phyloP scores from a whole-genome alignment of 306 rosid species.

The Crotalaria pallida region DNA sequence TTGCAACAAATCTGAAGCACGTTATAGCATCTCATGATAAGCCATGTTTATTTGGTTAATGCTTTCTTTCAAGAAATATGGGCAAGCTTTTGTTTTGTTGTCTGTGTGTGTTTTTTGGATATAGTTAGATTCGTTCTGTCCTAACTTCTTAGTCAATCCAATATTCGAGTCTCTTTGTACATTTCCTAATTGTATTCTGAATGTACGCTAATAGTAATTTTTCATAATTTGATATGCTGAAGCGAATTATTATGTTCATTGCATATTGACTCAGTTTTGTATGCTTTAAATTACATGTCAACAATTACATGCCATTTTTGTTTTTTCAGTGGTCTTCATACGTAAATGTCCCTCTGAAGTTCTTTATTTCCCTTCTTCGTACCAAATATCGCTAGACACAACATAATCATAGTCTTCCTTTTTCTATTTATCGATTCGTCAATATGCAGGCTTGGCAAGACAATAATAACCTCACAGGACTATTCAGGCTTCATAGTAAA shows the following conservation, averaged over 20 bases:
- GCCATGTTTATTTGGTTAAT: background rate
- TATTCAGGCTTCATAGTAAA: conserved; percentile 85
- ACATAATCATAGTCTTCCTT: background rate
- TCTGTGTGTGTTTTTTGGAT: too few relatives aligned
- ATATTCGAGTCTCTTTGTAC: background rate
- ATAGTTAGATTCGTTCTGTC: background rate
- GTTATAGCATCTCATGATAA: background rate
- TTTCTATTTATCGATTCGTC: too few relatives aligned
- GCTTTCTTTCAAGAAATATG: background rate
- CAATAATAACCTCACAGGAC: conserved; percentile 55
- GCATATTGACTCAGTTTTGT: background rate
- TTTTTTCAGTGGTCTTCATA: too few relatives aligned
- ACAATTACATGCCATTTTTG: background rate
- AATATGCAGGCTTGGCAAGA: conserved; percentile 38
- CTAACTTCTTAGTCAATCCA: background rate
- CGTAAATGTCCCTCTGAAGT: background rate
- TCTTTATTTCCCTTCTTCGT: background rate
- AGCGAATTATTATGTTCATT: background rate
- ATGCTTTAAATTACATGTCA: background rate
- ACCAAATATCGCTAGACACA: background rate
- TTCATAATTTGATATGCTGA: background rate
- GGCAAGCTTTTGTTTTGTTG: background rate
- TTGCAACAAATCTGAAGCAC: background rate
- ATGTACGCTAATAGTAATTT: background rate
- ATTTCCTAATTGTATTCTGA: background rate